phyloP scores from a whole-genome alignment of 305 asterid species.

The Ilex paraguariensis region DNA sequence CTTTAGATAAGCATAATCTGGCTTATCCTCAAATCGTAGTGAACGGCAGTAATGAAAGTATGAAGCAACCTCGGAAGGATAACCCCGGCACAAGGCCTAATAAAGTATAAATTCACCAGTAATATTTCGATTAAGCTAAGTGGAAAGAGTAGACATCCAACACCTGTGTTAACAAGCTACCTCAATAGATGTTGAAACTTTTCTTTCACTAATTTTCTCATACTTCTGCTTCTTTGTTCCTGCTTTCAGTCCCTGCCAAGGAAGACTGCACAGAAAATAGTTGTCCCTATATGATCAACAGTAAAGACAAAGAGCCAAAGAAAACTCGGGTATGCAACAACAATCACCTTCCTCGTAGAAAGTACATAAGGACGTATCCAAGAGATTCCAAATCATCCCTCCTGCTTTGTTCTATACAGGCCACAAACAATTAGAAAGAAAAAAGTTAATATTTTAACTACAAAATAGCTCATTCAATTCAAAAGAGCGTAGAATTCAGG shows the following conservation, averaged over 20 bases:
- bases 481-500: neutral
- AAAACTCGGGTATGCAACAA: slow-evolving; percentile 10
- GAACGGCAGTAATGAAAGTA: slow-evolving; percentile 97
- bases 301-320: slow-evolving; percentile 10
- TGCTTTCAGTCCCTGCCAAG: slow-evolving; percentile 99
- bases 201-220: slow-evolving; percentile 89
- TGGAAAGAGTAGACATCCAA: slow-evolving; percentile 8
- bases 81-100: slow-evolving; percentile 82
- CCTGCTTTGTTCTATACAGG: slow-evolving; percentile 82
- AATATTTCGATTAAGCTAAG: slow-evolving; percentile 11
- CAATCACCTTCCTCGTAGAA: slow-evolving; percentile 84
- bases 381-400: slow-evolving; percentile 99
- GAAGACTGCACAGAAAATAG: slow-evolving; percentile 57
- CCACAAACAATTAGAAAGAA: slow-evolving; percentile 18
- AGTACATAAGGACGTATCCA: slow-evolving; percentile 92
- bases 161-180: slow-evolving; percentile 29
- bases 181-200: slow-evolving; percentile 95
- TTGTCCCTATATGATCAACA: slow-evolving; percentile 24
- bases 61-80: slow-evolving; percentile 93
- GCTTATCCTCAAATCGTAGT: slow-evolving; percentile 88
- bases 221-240: slow-evolving; percentile 93
- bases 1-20: slow-evolving; percentile 96
- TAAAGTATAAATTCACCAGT: slow-evolving; percentile 18
- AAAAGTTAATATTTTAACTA: slow-evolving; percentile 9
- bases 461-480: neutral